Evolutionary conservation across 2,329 filamentous ascomycete species (phyloP).

Genomic region (Fusarium nelsonii): DNA sequence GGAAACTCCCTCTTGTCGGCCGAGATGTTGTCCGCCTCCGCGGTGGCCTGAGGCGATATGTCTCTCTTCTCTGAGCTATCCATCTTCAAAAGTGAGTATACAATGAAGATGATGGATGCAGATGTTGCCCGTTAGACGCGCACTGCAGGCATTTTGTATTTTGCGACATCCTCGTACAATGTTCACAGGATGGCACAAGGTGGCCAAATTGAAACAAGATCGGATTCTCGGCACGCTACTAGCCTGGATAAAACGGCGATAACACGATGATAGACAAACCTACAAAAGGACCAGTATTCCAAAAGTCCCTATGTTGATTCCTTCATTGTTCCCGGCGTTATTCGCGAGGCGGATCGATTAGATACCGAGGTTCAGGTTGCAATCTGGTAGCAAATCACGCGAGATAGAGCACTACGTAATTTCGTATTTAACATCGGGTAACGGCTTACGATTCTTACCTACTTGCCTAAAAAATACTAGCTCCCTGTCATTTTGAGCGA

Average conservation of each 20-base stretch:
- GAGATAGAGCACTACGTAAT: neutral
- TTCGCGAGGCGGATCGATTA: neutral
- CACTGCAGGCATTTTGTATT: conserved; percentile 7
- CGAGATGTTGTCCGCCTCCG: conserved; percentile 8
- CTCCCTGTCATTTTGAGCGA: neutral
- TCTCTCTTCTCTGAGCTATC: conserved; percentile 11
- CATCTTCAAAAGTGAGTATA: neutral
- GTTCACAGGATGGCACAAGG: neutral
- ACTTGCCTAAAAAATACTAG: neutral
- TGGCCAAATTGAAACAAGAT: neutral
- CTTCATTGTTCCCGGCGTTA: conserved; percentile 9
- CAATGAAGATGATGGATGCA: neutral
- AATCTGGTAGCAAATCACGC: neutral
- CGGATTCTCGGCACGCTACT: conserved; percentile 30
- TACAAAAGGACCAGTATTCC: conserved; percentile 17
- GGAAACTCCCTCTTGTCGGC: conserved; percentile 18
- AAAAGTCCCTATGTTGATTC: conserved; percentile 10
- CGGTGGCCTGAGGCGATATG: neutral
- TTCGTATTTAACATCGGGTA: conserved; percentile 7
- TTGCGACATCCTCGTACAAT: neutral
- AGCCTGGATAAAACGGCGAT: conserved; percentile 15
- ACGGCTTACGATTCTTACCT: conserved; percentile 7
- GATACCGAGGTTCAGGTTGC: neutral
- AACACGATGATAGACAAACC: neutral
- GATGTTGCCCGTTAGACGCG: neutral